Evolutionary conservation across 2,329 filamentous ascomycete species (phyloP), one percentile per base, ranked within the genome.

Genomic region (Lasiodiplodia theobromae): DNA sequence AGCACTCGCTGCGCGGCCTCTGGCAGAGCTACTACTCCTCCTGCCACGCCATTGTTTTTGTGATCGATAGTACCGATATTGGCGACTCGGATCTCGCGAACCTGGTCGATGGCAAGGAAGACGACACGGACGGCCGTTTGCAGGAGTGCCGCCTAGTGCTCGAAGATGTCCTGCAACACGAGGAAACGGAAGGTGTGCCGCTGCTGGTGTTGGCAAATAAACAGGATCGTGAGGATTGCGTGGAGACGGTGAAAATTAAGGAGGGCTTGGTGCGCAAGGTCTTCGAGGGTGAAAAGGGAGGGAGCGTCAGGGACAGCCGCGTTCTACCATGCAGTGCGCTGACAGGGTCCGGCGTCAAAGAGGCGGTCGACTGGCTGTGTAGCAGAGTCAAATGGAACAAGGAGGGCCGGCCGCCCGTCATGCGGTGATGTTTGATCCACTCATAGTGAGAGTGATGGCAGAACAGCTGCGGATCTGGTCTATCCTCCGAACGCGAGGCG

Each of bases 211-310:
- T 99, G 72, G 96, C 96, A 70, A 99, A 99, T 79, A 99, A 99
- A 82, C 96, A 99, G 82, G 96, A 99, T 79, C 85, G 95, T 2
- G 96, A 99, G 81, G 96, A 98, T 80, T 98, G 95, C 74, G 92
- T 98, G 65, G 96, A 99, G 85, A 96, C 97, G 2, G 95, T 98
- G 70, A 86, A 94, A 72, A 97, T 99, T 77, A 99, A 99, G 82
- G 96, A 99, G 80, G 96, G 95, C 0, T 85, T 98, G 67, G 94
- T 99, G 64, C 91, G 97, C 81, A 94, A 92, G 82, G 94, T 99
- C 25, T 96, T 97, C 83, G 94, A 98, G 83, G 93, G 96, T 23
- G 93, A 97, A 77, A 96, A 95, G 82, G 93, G 93, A 0, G 87
- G 86, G 52, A 92, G 90, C 71, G 93, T 97, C 66, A 87, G 95